Evolutionary conservation across 495 filamentous ascomycete species (phyloP), one percentile per base, ranked within the genome.

Genomic region (Physcia stellaris): DNA sequence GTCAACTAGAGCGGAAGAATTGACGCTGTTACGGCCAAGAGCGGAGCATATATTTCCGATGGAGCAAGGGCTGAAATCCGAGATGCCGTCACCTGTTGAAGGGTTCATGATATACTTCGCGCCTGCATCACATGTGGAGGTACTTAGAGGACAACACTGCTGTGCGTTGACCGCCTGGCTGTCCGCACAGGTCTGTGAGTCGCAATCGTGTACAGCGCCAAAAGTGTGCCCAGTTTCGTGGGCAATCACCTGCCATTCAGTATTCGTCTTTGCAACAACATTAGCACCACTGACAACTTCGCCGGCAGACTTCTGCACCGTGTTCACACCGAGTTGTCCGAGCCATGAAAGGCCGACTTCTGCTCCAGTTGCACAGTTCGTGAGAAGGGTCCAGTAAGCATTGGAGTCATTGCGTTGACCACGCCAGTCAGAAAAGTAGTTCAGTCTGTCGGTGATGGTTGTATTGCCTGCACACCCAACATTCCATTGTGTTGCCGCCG

Each of bases 21-120:
- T 81, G 55, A 90, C 79, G 43, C 76, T 79, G 50, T 82, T 85
- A 35, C 81, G 75, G 32, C 71, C 74, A 37, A 98, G 67, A 28
- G 86, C 87, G n/a, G 81, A 83, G 58, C 90, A 98, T 45, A 98
- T 83, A 50, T 96, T 96, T 41, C 90, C 90, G 42, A 98, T 69
- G 9, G 77, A 78, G 60, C 90, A 98, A 16, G 74, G 70, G 9
- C 87, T 94, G 58, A 98, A 98, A 18, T 71, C 54, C 1, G 65
- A 77, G 54, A 94, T 83, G 34, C 71, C 67, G 19, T 66, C 53
- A 12, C 63, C 70, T 1, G 90, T 86, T 22, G 80, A 88, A 0
- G 90, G 90, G 52, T 96, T 95, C 90, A 98, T 98, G 56, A 98
- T 85, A 58, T 77, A 98, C 31, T 67, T 54, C 17, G 75, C 78